Conservation (phyloP, 352 stramenopile genomes). For the Phytophthora vignae region DNA sequence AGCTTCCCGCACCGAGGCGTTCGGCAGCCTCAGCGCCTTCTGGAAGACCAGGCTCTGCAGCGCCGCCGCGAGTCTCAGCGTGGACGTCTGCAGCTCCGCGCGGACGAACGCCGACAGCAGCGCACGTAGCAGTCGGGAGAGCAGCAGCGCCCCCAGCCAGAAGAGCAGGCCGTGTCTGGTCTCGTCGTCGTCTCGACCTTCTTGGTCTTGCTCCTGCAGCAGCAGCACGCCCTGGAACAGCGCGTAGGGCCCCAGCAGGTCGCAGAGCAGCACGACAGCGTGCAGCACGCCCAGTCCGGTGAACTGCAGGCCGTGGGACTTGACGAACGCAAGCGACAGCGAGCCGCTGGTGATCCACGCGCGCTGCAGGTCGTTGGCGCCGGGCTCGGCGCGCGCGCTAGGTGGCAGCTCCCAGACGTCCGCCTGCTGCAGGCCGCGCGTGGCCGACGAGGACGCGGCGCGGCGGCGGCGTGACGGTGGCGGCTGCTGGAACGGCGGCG, state of each 20-base stretch:
- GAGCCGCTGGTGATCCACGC: conserved; percentile 69
- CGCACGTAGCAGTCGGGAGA: conserved; percentile 68
- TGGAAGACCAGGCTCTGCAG: conserved; percentile 83
- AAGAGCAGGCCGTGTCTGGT: conserved; percentile 40
- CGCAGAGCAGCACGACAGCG: conserved; percentile 52
- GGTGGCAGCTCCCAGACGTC: conserved; percentile 73
- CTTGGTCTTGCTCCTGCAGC: conserved; percentile 37
- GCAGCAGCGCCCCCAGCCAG: conserved; percentile 71
- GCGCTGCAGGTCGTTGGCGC: conserved; percentile 57
- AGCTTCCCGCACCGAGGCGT: conserved; percentile 42
- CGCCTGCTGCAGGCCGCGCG: conserved; percentile 47
- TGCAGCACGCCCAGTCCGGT: conserved; percentile 53
- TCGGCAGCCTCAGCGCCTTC: conserved; percentile 66
- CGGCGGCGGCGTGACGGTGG: neutral
- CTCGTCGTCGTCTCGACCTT: conserved; percentile 14
- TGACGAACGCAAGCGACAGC: conserved; percentile 59
- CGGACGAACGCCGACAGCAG: conserved; percentile 72
- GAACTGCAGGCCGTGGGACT: conserved; percentile 59
- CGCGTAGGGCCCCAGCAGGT: conserved; percentile 68
- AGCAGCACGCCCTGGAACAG: conserved; percentile 67
- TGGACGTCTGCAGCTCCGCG: conserved; percentile 67
- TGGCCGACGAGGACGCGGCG: conserved; percentile 24
- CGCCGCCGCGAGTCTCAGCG: conserved; percentile 66
- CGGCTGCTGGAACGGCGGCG: conserved; percentile 25
- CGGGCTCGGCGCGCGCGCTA: conserved; percentile 48